Evolutionary conservation across 345 rosid genomes (phyloP), one percentile per base, ranked within the genome.

Genomic region (Camelina sativa): DNA sequence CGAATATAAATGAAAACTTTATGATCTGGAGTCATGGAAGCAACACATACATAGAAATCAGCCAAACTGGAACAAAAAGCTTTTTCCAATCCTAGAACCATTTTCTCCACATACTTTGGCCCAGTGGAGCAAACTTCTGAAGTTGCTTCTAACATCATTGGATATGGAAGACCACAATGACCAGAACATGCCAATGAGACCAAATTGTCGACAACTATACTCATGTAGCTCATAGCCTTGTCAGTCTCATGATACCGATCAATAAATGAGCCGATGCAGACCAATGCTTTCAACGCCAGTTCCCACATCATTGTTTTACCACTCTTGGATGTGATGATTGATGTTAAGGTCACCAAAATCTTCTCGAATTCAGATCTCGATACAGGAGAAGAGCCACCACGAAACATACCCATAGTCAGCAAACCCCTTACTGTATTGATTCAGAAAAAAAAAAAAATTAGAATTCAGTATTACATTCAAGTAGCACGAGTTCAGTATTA

Each of bases 391-490:
- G 72, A 80, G 71, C 78, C 83, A 48, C 86, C 96, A 64, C 82
- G 67, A 66, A 86, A 83, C 74, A 83, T 85, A 71, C 89, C 86
- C 82, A 94, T 80, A 67, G 77, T 83, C 86, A 86, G 85, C 85
- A 94, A 80, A 47, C 97, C 97, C 81, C 86, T 92, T 71, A 90
- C 98, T 94, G 82, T n/a, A 73, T 71, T 48, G 71, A 73, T 72
- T 55, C 57, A 54, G 54, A 58, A 66, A 7, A 53, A 57, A 41
- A 7, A 34, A 34, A 7, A 34, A 34, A 34, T 1, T 7, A 34
- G 37, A 2, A 34, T 34, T 34, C 35, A 34, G 37, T 34, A 34
- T 34, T 7, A 34, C 37, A 34, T 34, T 34, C 7, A 34, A 34
- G 35, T 56, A 65, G 48, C 61, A 34, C n/a, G 8, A 40, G 48